Conservation (phyloP, 345 rosid species). For the Psidium guajava region DNA sequence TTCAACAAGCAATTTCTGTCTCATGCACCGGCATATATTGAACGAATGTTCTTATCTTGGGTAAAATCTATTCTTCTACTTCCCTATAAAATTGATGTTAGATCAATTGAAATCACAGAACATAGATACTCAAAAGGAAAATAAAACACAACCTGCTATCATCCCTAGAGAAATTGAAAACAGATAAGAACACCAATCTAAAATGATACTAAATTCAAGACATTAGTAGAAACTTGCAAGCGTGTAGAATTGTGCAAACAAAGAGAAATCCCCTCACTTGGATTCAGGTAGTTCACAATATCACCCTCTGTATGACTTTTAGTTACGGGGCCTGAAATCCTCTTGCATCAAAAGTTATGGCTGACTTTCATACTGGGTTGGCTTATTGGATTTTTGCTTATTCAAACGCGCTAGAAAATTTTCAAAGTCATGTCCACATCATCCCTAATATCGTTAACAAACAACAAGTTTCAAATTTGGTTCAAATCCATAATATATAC, state of each 20-base stretch:
- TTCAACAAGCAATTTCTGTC: no score
- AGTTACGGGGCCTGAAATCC: no score
- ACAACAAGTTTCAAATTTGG: not conserved
- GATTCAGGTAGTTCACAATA: no score
- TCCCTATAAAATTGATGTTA: no score
- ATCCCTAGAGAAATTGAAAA: not conserved
- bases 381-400: not conserved
- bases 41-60: no score
- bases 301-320: no score
- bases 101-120: no score
- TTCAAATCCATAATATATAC: not conserved
- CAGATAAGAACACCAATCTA: not conserved
- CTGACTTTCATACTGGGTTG: accelerated
- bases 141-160: accelerated
- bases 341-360: not conserved
- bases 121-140: not conserved
- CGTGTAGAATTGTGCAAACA: no score
- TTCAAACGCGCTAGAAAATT: not conserved
- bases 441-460: not conserved
- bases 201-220: not conserved
- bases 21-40: no score
- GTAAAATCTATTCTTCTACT: no score
- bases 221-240: not conserved
- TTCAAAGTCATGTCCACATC: not conserved
- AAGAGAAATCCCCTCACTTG: no score